Evolutionary conservation across 768 basidiomycete genomes (phyloP).

Genomic region (Brasilioporus rufonigricans): DNA sequence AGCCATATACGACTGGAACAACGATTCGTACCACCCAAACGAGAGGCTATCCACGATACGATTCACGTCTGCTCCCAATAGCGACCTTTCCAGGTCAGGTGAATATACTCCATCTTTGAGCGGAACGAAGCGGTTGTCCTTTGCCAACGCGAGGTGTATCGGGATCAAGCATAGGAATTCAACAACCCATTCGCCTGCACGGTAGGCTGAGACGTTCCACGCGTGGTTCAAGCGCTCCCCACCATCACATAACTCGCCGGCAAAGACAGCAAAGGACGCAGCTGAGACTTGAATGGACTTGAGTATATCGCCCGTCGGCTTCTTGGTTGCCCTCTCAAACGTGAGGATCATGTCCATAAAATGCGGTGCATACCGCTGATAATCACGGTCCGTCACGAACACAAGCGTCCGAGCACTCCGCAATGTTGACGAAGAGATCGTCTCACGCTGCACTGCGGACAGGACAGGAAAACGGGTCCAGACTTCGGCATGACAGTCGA

Average conservation of each 20-base stretch:
- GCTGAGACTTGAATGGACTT: slow-evolving; percentile 37
- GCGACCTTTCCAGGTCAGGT: slow-evolving; percentile 44
- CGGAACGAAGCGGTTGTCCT: slow-evolving; percentile 60
- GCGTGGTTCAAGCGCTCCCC: background rate
- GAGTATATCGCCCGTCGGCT: slow-evolving; percentile 48
- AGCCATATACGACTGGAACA: slow-evolving; percentile 62
- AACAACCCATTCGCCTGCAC: slow-evolving; percentile 60
- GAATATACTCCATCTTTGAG: slow-evolving; percentile 58
- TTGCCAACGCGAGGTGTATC: slow-evolving; percentile 58
- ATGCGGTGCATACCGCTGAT: slow-evolving; percentile 37
- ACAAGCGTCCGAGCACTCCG: slow-evolving; percentile 36
- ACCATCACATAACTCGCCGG: slow-evolving; percentile 6
- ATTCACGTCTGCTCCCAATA: slow-evolving; percentile 58
- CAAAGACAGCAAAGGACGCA: slow-evolving; percentile 30
- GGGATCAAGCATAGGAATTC: slow-evolving; percentile 62
- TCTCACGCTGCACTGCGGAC: slow-evolving; percentile 48
- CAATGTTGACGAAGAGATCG: slow-evolving; percentile 35
- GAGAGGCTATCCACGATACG: slow-evolving; percentile 55
- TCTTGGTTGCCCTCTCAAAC: slow-evolving; percentile 50
- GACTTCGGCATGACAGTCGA: slow-evolving; percentile 54
- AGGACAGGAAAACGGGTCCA: slow-evolving; percentile 63
- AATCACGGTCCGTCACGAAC: slow-evolving; percentile 43
- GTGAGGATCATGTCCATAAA: slow-evolving; percentile 43
- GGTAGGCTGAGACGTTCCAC: slow-evolving; percentile 39
- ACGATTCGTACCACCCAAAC: slow-evolving; percentile 64